These are phyloP conservation scores for Pseudocercospora fijiensis DNA, from an alignment of 2,329 filamentous ascomycete genomes.

Conservation along the genomic window DNA sequence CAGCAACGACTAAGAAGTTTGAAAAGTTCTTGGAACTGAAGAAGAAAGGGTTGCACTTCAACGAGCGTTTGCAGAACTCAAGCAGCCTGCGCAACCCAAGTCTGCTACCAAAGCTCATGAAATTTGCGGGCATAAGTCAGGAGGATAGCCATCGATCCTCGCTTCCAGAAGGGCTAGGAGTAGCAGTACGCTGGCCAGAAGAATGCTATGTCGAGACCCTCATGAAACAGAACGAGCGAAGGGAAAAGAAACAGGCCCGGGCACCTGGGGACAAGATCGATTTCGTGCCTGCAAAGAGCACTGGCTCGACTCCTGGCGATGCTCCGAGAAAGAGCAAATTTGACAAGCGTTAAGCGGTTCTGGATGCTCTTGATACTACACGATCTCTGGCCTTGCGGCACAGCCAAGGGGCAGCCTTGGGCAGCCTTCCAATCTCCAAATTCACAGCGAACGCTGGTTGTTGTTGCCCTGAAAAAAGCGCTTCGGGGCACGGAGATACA, in stretches of 20 bases:
- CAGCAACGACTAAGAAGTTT: constrained; percentile 62
- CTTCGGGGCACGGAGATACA: not conserved
- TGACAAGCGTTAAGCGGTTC: constrained; percentile 11
- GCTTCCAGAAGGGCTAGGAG: constrained; percentile 40
- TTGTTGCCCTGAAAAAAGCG: not conserved
- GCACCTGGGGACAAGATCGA: constrained; percentile 29
- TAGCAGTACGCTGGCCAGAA: constrained; percentile 43
- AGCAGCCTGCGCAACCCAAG: constrained; percentile 69
- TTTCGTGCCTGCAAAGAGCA: constrained; percentile 32
- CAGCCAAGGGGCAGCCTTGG: not conserved
- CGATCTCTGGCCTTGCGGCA: not conserved
- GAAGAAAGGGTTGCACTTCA: constrained; percentile 74
- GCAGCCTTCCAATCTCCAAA: not conserved
- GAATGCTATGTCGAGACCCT: constrained; percentile 45
- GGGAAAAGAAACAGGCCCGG: constrained; percentile 41
- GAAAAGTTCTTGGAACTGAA: constrained; percentile 75
- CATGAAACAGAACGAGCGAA: constrained; percentile 37
- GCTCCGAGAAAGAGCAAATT: constrained; percentile 20
- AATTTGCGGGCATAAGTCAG: constrained; percentile 61
- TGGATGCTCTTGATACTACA: not conserved
- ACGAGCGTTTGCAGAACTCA: constrained; percentile 67
- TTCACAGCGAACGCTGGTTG: not conserved
- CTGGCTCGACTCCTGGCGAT: constrained; percentile 11
- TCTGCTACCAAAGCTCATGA: constrained; percentile 69
- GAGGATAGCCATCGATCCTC: constrained; percentile 67